Conservation (phyloP, 1,284 basidiomycete genomes). For the Apiotrichum sp. region DNA sequence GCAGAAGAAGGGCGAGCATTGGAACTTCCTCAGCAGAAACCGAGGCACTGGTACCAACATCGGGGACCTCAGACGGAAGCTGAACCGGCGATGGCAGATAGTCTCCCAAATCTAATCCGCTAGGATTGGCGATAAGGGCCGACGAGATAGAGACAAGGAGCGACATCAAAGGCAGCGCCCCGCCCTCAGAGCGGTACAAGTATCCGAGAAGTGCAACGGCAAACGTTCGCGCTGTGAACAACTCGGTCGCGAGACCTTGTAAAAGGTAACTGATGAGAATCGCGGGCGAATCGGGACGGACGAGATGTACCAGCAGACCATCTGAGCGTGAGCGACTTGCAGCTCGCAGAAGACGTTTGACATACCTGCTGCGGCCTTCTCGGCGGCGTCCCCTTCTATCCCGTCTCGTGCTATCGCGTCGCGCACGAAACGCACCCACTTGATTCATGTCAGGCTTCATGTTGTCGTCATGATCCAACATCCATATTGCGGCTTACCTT, state of each 20-base stretch:
- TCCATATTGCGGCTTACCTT: conserved; percentile 2
- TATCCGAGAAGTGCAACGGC: conserved; percentile 25
- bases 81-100: conserved; percentile 12
- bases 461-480: too few relatives aligned
- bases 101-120: conserved; percentile 17
- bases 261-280: conserved; percentile 31
- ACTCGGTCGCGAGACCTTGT: conserved; percentile 12
- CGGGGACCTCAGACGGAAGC: conserved; percentile 11
- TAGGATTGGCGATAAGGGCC: conserved; percentile 18
- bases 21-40: conserved; percentile 12
- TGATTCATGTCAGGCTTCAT: neutral
- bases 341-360: neutral
- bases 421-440: conserved; percentile 12
- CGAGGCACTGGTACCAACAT: conserved; percentile 23
- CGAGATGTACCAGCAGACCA: conserved; percentile 24
- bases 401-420: neutral
- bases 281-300: conserved; percentile 23
- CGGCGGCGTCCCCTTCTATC: conserved; percentile 1
- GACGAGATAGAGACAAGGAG: conserved; percentile 20
- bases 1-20: conserved; percentile 31
- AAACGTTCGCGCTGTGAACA: conserved; percentile 24
- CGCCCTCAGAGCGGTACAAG: conserved; percentile 10
- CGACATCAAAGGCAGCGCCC: conserved; percentile 4
- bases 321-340: conserved; percentile 12
- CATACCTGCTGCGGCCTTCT: conserved; percentile 13